A percentile compares a stretch with the other conserved stretches of the same genome.
Evolutionary conservation across 352 stramenopile genomes (phyloP).

Genomic region (Pythium graminicola): DNA sequence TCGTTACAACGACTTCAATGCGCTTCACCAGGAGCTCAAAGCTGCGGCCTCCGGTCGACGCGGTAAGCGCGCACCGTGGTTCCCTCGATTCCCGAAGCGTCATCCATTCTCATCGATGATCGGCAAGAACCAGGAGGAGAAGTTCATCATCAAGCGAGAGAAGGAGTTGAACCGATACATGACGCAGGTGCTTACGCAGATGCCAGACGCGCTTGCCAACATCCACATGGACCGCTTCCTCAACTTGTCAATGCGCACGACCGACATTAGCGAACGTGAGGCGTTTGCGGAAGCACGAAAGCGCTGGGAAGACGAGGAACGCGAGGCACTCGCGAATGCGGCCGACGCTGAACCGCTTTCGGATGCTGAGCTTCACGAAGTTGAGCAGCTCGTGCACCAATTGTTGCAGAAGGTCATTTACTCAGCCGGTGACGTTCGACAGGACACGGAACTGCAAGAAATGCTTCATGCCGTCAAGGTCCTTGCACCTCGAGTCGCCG

Average conservation of each 20-base stretch:
- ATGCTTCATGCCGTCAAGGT: constrained; percentile 89
- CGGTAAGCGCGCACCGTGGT: constrained; percentile 84
- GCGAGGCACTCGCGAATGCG: constrained; percentile 77
- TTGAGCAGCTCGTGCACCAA: constrained; percentile 85
- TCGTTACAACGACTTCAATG: constrained; percentile 89
- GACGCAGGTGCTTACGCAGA: constrained; percentile 87
- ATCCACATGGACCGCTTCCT: constrained; percentile 88
- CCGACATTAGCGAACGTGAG: constrained; percentile 84
- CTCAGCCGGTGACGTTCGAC: constrained; percentile 74
- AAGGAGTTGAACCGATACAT: constrained; percentile 90
- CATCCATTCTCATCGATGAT: constrained; percentile 89
- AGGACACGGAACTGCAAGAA: constrained; percentile 84
- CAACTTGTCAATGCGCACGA: constrained; percentile 81
- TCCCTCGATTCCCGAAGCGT: constrained; percentile 85
- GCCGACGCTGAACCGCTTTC: constrained; percentile 80
- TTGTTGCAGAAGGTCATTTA: constrained; percentile 88
- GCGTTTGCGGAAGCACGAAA: constrained; percentile 82
- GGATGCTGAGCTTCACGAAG: constrained; percentile 83
- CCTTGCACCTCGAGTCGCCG: constrained; percentile 71
- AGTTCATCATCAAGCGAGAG: constrained; percentile 89
- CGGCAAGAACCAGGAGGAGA: constrained; percentile 88
- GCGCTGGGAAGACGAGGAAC: constrained; percentile 85
- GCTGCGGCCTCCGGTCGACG: constrained; percentile 71
- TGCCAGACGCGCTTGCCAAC: constrained; percentile 84
- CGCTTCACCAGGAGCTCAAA: constrained; percentile 85